These are phyloP conservation scores for Osmanthus fragrans DNA, from an alignment of 257 asterid species.

Conservation along the genomic window DNA sequence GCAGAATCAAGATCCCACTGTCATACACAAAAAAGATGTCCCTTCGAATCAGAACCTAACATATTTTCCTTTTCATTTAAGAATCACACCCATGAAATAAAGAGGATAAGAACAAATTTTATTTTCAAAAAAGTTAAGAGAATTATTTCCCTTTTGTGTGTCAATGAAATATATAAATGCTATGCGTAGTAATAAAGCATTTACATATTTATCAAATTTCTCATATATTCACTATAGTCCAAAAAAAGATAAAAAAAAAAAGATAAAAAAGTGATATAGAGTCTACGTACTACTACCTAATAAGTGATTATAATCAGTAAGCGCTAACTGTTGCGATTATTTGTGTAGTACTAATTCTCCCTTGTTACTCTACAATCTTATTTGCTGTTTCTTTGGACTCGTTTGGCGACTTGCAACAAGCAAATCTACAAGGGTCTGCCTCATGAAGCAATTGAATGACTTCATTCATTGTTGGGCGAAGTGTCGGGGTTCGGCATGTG, in stretches of 20 bases:
- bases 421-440: conserved; percentile 67
- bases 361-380: not conserved
- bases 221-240: conserved; percentile 36
- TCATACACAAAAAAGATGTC: conserved; percentile 39
- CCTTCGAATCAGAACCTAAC: conserved; percentile 43
- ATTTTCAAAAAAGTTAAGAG: conserved; percentile 24
- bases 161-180: conserved; percentile 36
- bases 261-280: conserved; percentile 15
- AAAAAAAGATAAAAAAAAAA: conserved; percentile 4
- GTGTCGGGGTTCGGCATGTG: conserved; percentile 60
- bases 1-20: conserved; percentile 57
- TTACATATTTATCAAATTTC: conserved; percentile 23
- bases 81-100: conserved; percentile 28
- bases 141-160: conserved; percentile 35
- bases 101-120: conserved; percentile 14
- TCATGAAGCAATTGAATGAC: conserved; percentile 73
- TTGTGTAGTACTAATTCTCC: not conserved
- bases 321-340: not conserved
- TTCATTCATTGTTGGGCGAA: conserved; percentile 84
- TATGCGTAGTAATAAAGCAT: conserved; percentile 42
- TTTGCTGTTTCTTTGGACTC: conserved; percentile 31
- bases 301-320: not conserved
- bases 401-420: conserved; percentile 43
- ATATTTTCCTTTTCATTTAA: conserved; percentile 20
- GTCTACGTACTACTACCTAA: conserved; percentile 14